Evolutionary conservation across 805 yeast species (phyloP).

Genomic region (Candida ipomoeae): DNA sequence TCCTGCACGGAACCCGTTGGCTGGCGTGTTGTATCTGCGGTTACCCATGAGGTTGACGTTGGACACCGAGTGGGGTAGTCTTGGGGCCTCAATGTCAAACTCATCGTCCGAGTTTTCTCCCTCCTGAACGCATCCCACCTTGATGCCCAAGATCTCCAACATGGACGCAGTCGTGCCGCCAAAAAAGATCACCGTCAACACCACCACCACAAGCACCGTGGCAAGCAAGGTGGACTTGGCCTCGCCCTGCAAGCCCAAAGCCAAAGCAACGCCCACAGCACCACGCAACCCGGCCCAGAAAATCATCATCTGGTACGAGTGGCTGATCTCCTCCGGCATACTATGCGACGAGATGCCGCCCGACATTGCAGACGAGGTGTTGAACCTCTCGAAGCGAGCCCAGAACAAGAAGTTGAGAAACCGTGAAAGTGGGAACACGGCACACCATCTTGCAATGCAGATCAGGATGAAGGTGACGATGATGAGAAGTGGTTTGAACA

Average conservation of each 20-base stretch:
- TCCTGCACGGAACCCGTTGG: conserved; percentile 15
- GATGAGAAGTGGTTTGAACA: conserved; percentile 88
- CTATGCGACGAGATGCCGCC: conserved; percentile 42
- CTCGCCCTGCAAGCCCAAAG: conserved; percentile 96
- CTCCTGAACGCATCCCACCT: conserved; percentile 85
- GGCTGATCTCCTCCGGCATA: conserved; percentile 84
- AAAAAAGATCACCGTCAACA: conserved; percentile 88
- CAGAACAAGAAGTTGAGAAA: conserved; percentile 76
- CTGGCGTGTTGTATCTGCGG: conserved; percentile 20
- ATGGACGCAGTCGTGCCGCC: conserved; percentile 99
- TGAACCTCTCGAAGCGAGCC: conserved; percentile 46
- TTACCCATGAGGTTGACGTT: conserved; percentile 19
- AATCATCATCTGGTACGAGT: conserved; percentile 96
- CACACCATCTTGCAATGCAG: conserved; percentile 94
- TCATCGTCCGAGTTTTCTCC: conserved; percentile 80
- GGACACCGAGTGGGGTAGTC: conserved; percentile 20
- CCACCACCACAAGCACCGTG: conserved; percentile 94
- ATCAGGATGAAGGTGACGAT: conserved; percentile 86
- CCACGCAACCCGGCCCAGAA: conserved; percentile 99
- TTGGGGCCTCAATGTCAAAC: conserved; percentile 82
- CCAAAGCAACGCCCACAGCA: conserved; percentile 98
- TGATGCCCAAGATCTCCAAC: conserved; percentile 91
- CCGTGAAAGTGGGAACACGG: conserved; percentile 90
- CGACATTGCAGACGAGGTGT: conserved; percentile 21
- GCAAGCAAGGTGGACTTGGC: conserved; percentile 84